phyloP scores from a whole-genome alignment of 805 yeast genomes.

The Candida coleopterorum region DNA sequence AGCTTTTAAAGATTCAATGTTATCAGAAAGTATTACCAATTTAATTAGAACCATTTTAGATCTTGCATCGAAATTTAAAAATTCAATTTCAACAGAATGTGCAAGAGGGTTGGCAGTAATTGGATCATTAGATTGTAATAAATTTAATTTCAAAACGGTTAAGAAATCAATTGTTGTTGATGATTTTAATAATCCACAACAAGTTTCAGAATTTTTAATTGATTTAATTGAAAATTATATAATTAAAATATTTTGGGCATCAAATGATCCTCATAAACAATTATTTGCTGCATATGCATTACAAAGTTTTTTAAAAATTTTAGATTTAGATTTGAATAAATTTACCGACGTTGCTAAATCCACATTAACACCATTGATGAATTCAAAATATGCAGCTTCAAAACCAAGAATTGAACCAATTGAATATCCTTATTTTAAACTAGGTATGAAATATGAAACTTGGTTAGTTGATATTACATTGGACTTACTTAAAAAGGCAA shows the following conservation, averaged over 20 bases:
- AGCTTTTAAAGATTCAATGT: slow-evolving; percentile 28
- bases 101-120: slow-evolving; percentile 68
- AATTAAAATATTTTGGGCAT: slow-evolving; percentile 85
- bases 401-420: slow-evolving; percentile 43
- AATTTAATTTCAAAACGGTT: slow-evolving; percentile 41
- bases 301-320: slow-evolving; percentile 73
- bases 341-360: slow-evolving; percentile 65
- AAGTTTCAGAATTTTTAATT: slow-evolving; percentile 60
- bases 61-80: slow-evolving; percentile 53
- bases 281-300: slow-evolving; percentile 80
- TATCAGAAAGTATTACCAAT: slow-evolving; percentile 31
- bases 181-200: slow-evolving; percentile 59
- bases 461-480: slow-evolving; percentile 75
- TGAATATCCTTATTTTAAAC: slow-evolving; percentile 60
- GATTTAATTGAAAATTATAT: slow-evolving; percentile 62
- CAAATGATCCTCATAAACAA: slow-evolving; percentile 82
- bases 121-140: slow-evolving; percentile 70
- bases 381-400: slow-evolving; percentile 68
- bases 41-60: slow-evolving; percentile 52
- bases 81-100: slow-evolving; percentile 51
- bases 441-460: slow-evolving; percentile 49
- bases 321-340: slow-evolving; percentile 44
- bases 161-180: slow-evolving; percentile 45
- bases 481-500: slow-evolving; percentile 52
- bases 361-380: slow-evolving; percentile 68